Base-by-base conservation (phyloP, 306 rosid species). In the Benincasa hispida region DNA sequence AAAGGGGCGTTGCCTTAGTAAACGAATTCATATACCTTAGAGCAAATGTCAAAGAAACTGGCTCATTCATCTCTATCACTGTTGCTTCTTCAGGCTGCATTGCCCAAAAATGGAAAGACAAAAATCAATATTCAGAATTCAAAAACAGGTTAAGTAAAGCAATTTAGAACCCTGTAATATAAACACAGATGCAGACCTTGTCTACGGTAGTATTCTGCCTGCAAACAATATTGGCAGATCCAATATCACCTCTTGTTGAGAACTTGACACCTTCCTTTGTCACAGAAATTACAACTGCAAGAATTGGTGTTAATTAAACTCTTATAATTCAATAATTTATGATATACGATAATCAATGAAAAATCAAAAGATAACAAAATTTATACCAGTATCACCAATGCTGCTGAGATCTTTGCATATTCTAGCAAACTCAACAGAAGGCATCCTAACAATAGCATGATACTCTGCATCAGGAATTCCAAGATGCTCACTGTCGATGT, bases 401-500 rank as follows among this genome's bases (percentile, higher is more conserved):
- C 90, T 90, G 48, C 96, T 89, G 32, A 92, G 96, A 76, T 94
- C 98, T 77, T 86, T 94, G 76, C 99, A 95, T 47, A 95, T 95
- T 84, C 93, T 90, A 56, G 98, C 85, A 82, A 94, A 92, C 80
- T 92, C 99, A 61, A 91, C 11, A 0, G 97, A 89, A 32, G 97
- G 97, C 99, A 95, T 95, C 83, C 89, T 87, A 39, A 95, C 96
- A 83, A 90, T 90, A 7, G 99, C 95, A 51, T 95, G 97, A 77
- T 90, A 92, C 60, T 95, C 98, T 21, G 97, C 92, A 88, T 92
- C 99, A 0, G 98, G 99, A 63, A 95, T 92, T 45, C 98, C 97
- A 67, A 95, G 99, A 55, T 90, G 99, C 65, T 95, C 99, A 24
- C 98, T 95, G 61, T 95, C 99, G 2, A 92, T 95, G 82, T 92